These are phyloP conservation scores for Boletellus ananiceps DNA, from an alignment of 768 basidiomycete genomes.

Conservation along the genomic window DNA sequence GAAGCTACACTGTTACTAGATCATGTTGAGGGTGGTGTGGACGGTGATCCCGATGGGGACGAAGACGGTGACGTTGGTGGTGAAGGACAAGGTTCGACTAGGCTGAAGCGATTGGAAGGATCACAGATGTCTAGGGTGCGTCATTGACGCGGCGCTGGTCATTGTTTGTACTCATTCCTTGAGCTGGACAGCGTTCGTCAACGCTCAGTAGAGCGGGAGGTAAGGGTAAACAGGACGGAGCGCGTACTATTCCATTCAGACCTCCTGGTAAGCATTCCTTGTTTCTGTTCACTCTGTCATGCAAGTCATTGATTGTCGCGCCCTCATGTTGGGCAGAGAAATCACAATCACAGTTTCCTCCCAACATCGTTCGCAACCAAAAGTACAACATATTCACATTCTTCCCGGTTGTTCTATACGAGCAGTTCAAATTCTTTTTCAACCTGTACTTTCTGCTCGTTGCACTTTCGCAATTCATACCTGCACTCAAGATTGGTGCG, in stretches of 20 bases:
- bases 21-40: conserved; percentile 30
- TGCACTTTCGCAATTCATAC: conserved; percentile 92
- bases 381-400: conserved; percentile 98
- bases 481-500: conserved; percentile 91
- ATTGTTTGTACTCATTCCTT: background rate
- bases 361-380: conserved; percentile 94
- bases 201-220: conserved; percentile 8
- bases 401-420: conserved; percentile 94
- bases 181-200: conserved; percentile 20
- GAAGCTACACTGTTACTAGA: conserved; percentile 46
- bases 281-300: background rate
- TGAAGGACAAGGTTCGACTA: conserved; percentile 26
- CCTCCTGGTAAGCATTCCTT: conserved; percentile 50
- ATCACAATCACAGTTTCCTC: conserved; percentile 64
- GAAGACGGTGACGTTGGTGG: conserved; percentile 37
- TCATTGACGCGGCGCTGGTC: background rate
- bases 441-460: conserved; percentile 98
- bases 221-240: conserved; percentile 53
- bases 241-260: conserved; percentile 72
- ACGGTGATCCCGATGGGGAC: conserved; percentile 35
- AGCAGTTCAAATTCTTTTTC: conserved; percentile 99
- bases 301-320: conserved; percentile 2
- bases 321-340: conserved; percentile 48
- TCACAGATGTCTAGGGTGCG: conserved; percentile 18
- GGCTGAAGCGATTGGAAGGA: conserved; percentile 24